phyloP scores from a whole-genome alignment of 805 yeast species.

The Spathaspora arborariae region DNA sequence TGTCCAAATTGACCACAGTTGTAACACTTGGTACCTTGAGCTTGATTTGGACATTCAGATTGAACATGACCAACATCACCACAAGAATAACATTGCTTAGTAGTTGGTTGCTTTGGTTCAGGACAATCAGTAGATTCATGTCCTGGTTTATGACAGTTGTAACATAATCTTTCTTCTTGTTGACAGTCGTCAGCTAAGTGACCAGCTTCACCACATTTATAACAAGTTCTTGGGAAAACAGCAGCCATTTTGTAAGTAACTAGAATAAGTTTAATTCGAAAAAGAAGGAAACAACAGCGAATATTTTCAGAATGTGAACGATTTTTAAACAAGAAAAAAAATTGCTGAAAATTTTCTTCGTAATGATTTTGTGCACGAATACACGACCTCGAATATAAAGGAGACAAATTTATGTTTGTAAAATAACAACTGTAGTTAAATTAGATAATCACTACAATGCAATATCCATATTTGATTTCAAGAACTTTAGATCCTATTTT shows the following conservation, averaged over 20 bases:
- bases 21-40: constrained; percentile 74
- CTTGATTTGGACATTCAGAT: constrained; percentile 71
- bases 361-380: background rate
- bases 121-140: constrained; percentile 89
- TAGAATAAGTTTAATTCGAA: background rate
- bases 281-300: background rate
- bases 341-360: background rate
- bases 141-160: constrained; percentile 88
- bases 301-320: background rate
- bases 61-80: constrained; percentile 88
- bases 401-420: background rate
- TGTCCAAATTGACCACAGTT: constrained; percentile 59
- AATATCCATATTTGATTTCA: constrained; percentile 46
- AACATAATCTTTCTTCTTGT: constrained; percentile 81
- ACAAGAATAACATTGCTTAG: constrained; percentile 91
- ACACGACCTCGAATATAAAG: background rate
- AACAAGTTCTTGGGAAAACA: constrained; percentile 71
- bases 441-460: constrained; percentile 16
- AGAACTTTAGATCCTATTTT: constrained; percentile 62
- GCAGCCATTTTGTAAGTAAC: constrained; percentile 27
- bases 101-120: constrained; percentile 77
- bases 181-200: constrained; percentile 87
- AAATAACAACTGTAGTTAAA: background rate
- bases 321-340: background rate
- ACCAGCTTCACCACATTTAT: constrained; percentile 89